Evolutionary conservation across 176 grass and related monocot genomes (phyloP), one percentile per base, ranked within the genome.

Genomic region (Bromus sterilis): DNA sequence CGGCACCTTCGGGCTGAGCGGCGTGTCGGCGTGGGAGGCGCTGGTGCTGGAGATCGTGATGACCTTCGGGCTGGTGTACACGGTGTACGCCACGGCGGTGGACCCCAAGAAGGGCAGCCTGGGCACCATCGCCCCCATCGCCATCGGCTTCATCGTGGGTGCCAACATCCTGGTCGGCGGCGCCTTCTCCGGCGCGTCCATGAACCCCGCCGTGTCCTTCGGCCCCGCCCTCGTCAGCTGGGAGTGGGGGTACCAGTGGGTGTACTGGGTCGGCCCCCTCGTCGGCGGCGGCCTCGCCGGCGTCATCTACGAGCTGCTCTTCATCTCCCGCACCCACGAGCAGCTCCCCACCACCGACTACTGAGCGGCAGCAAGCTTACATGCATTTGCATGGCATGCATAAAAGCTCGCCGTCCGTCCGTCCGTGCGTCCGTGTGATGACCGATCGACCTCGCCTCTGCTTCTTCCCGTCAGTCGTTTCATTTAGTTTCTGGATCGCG

Each of bases 61-160:
- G 96, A 99, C 96, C 80, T 99, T 99, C 89, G 96, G 96, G 7
- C 91, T 99, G 1, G 96, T 99, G 2, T 95, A 99, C 91, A 99
- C 96, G 5, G 96, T 99, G 28, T 99, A 99, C 79, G 93, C 96
- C 56, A 99, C 96, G 0, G 93, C 96, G 5, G 25, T 98, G 0
- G 95, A 98, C 90, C 90, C 92, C 13, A 98, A 91, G 89, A 91
- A 84, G 89, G 96, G 92, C 60, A 91, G 42, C 76, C 82, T 95
- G 30, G 91, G 93, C 63, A 95, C 95, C 81, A 95, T 93, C 76
- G 93, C 93, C 18, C 96, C 96, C 29, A 80, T 99, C 56, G 96
- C 96, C 61, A 93, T 99, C 80, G 96, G 96, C 71, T 95, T 95
- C 89, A 93, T 99, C 77, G 93, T 99, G 0, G 96, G 96, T 8